Base-by-base conservation (phyloP, 1,284 basidiomycete genomes). In the Vanrija humicola region DNA sequence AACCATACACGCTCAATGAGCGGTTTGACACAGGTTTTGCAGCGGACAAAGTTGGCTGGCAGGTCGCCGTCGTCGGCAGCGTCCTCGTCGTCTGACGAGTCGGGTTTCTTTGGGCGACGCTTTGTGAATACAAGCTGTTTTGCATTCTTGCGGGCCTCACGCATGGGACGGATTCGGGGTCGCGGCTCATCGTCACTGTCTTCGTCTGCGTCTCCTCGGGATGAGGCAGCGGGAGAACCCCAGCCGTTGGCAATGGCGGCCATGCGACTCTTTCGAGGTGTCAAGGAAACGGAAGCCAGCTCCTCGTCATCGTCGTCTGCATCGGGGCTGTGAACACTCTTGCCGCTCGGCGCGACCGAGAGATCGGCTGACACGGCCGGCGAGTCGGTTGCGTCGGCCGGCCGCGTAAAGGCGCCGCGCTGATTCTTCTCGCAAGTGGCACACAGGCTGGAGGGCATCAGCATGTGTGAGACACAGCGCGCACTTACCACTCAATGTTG, bases 1-100 rank as follows among this genome's bases (percentile, higher is more conserved):
- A 64, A 68, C 72, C 72, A 73, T n/a, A 67, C 62, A n/a, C 63
- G 58, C 19, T 68, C 67, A 15, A 58, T 56, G 38, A 73, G 62
- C 8, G 65, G 55, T 28, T 62, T 69, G 1, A 60, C 64, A 45
- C 73, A 75, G 4, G 73, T 73, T 6, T 63, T 64, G 45, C 73
- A 75, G 38, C 72, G 58, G 18, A 63, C 61, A 43, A 67, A 67
- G 50, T 65, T 61, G 16, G 52, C 54, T 15, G 65, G 65, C 6
- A 64, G 38, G 19, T 64, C 61, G 19, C 64, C 63, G 3, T 56
- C 59, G 15, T 54, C 28, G 28, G 44, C 48, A 25, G 46, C 42
- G n/a, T 59, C 59, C 7, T 56, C 55, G 6, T 59, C 57, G 7
- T 21, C 48, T 8, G 55, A 43, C n/a, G 49, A 19, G 2, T 39